Evolutionary conservation across 257 asterid genomes (phyloP).

Genomic region (Solanum commersonii): DNA sequence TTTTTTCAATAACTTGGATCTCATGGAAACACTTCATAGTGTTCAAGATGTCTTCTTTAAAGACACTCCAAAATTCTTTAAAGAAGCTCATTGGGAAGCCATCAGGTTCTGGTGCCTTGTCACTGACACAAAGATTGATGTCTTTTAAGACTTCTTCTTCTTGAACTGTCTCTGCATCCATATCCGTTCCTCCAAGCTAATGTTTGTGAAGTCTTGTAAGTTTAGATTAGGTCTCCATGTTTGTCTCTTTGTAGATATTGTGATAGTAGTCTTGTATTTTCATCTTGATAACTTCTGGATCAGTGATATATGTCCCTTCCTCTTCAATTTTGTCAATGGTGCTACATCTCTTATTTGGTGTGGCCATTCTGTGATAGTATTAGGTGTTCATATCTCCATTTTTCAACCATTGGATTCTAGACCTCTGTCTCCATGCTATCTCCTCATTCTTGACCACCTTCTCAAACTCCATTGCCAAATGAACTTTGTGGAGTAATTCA

Average conservation of each 20-base stretch:
- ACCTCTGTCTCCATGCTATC: neutral
- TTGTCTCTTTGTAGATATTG: neutral
- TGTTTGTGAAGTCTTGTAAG: neutral
- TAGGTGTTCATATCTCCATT: neutral
- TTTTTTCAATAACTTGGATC: neutral
- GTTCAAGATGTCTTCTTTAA: neutral
- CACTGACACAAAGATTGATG: neutral
- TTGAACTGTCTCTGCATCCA: neutral
- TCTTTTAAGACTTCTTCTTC: neutral
- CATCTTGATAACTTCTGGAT: neutral
- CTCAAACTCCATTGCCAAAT: neutral
- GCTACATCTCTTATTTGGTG: neutral
- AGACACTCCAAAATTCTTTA: neutral
- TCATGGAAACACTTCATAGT: neutral
- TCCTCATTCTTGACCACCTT: neutral
- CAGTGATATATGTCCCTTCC: neutral
- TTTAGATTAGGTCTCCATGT: neutral
- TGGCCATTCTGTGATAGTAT: neutral
- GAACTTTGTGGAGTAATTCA: neutral
- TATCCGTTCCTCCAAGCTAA: neutral
- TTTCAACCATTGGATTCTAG: neutral
- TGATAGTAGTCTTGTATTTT: neutral
- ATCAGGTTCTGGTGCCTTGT: neutral
- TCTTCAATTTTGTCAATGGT: neutral
- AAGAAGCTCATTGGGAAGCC: neutral